Conservation (phyloP, 371 early-diverging fungal species). For the Mucor mucedo region DNA sequence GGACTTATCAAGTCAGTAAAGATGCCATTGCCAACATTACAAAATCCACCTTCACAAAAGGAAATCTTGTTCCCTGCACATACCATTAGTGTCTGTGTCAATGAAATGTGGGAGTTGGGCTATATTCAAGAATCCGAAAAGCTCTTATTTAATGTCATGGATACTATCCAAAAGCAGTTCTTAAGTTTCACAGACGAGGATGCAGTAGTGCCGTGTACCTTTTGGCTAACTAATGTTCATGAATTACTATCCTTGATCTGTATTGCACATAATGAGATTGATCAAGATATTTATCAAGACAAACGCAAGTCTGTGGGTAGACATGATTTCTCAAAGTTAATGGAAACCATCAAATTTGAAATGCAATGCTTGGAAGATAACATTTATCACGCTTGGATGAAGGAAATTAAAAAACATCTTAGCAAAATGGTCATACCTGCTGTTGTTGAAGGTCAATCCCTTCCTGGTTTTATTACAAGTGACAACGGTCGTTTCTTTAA, state of each 20-base stretch:
- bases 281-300: conserved; percentile 38
- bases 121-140: conserved; percentile 81
- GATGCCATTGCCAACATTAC: conserved; percentile 87
- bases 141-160: conserved; percentile 84
- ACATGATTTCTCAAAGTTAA: conserved; percentile 57
- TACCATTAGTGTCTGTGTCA: conserved; percentile 81
- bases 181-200: conserved; percentile 62
- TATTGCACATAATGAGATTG: conserved; percentile 42
- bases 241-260: conserved; percentile 79
- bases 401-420: conserved; percentile 91
- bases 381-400: conserved; percentile 85
- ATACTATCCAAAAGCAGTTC: conserved; percentile 78
- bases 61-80: conserved; percentile 95
- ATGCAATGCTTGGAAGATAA: conserved; percentile 73
- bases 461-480: conserved; percentile 89
- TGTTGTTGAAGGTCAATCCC: conserved; percentile 90
- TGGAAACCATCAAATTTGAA: conserved; percentile 68
- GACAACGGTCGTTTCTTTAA: conserved; percentile 87
- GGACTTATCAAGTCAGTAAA: conserved; percentile 87
- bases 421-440: conserved; percentile 92
- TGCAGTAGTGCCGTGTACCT: conserved; percentile 68
- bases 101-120: conserved; percentile 85
- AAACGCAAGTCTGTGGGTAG: conserved; percentile 36
- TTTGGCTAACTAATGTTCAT: conserved; percentile 95
- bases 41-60: conserved; percentile 78